Evolutionary conservation across 2,329 filamentous ascomycete species (phyloP), one percentile per base, ranked within the genome.

Genomic region (Fusarium papillatum): DNA sequence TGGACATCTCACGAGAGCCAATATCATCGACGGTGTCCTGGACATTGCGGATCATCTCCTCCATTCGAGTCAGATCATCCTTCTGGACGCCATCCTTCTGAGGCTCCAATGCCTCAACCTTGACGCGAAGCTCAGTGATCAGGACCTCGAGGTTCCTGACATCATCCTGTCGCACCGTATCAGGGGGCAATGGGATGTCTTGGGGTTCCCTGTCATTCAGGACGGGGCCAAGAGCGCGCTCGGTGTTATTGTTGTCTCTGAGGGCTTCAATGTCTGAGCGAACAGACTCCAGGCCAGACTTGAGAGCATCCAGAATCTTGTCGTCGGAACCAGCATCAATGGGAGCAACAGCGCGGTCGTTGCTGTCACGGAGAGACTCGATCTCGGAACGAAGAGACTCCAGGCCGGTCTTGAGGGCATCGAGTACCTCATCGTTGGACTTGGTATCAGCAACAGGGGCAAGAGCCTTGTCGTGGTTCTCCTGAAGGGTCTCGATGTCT

Each of bases 111-210:
- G 81, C 78, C 76, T 98, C 95, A 31, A 98, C 90, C 86, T 98
- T 98, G 83, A 92, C 92, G 39, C 94, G 91, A 13, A 98, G 89
- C 80, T 98, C 93, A 1, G 93, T 92, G 76, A 98, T 93, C 70
- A 98, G 88, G 38, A 93, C 87, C 82, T 98, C 97, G 43, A 98
- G 90, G 70, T 95, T 95, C 83, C 96, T 95, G 75, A 98, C 93
- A 75, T 97, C 95, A 62, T 93, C 91, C 19, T 91, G 89, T 81
- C 90, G 92, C 60, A 93, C 85, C 61, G 87, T 84, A 50, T 93
- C 90, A 1, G 85, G 82, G 0, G 89, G 82, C 39, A 82, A 73
- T 8, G 81, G 72, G 19, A 82, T 78, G 24, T 79, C 77, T 17
- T 81, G 82, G 3, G 66, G 64, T 19, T 74, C 62, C 7, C 79